Evolutionary conservation across 805 yeast genomes (phyloP).

Genomic region (Pachysolen tannophilus): DNA sequence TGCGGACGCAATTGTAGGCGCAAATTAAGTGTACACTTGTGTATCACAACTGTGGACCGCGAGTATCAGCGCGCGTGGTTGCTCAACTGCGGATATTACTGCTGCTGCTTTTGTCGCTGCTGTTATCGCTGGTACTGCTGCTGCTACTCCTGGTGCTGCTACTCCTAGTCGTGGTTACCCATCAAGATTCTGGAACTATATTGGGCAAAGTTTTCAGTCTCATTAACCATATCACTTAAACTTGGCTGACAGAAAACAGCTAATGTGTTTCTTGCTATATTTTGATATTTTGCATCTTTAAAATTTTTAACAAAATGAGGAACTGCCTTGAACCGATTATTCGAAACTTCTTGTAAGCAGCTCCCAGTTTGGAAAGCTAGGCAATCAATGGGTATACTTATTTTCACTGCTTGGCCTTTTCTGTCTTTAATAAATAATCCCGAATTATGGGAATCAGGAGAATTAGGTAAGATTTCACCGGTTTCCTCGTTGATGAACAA

Average conservation of each 20-base stretch:
- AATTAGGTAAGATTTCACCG: slow-evolving; percentile 16
- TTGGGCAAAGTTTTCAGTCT: slow-evolving; percentile 38
- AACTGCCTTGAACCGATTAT: slow-evolving; percentile 45
- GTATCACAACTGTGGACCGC: too few relatives aligned
- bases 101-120: too few relatives aligned
- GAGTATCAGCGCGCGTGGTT: too few relatives aligned
- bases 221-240: slow-evolving; percentile 38
- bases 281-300: slow-evolving; percentile 11
- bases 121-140: too few relatives aligned
- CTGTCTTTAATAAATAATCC: slow-evolving; percentile 46
- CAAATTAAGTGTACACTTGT: too few relatives aligned
- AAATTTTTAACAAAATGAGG: slow-evolving; percentile 49
- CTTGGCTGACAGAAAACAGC: slow-evolving; percentile 60
- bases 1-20: too few relatives aligned
- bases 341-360: slow-evolving; percentile 42
- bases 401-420: slow-evolving; percentile 34
- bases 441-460: slow-evolving; percentile 33
- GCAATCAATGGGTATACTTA: slow-evolving; percentile 45
- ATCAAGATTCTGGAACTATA: slow-evolving; percentile 34
- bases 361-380: slow-evolving; percentile 57
- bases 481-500: slow-evolving; percentile 34
- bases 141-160: too few relatives aligned
- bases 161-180: slow-evolving; percentile 33
- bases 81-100: too few relatives aligned
- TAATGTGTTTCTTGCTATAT: slow-evolving; percentile 42